Base-by-base conservation (phyloP, 805 yeast species). In the Candida glaebosa region DNA sequence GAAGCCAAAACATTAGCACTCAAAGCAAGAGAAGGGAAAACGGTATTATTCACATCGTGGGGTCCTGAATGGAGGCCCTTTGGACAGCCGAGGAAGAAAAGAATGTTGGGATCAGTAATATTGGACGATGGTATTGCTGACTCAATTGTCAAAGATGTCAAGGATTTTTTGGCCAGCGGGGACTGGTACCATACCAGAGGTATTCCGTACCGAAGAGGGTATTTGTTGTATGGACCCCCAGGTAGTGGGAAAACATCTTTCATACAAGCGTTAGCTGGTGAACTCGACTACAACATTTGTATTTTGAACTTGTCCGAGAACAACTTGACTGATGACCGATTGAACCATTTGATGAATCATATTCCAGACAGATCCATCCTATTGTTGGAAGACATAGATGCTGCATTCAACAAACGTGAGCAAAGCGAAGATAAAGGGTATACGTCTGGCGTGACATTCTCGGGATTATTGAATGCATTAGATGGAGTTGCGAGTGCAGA, bases 1-100 rank as follows among this genome's bases (percentile, higher is more conserved):
- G 98, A 93, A 54, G 98, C 98, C 3, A 87, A 90, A 53, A 64
- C 71, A 30, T 64, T 87, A 67, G 98, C 98, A 0, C 71, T 89
- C 57, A 79, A 79, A 52, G 75, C 83, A 22, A 83, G 85, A 45
- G 95, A 88, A 57, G 98, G 99, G 5, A 91, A 89, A 57, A 93
- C 98, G 0, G 98, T 93, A 5, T 67, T 93, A 4, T 93, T 78
- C 61, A 87, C 96, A 3, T 85, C 96, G 8, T 91, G 93, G 87
- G 99, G 98, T 1, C 96, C 96, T 20, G 99, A 93, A 57, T 93
- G 99, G 99, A 74, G 98, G 55, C 96, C 96, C 3, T 93, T 93
- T 69, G 99, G 99, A 2, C 90, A 83, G 58, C 98, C 99, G 1
- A 75, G 96, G 47, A 83, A 82, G 53, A 91, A 91, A 64, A 73